These are phyloP conservation scores for Eucalyptus camaldulensis DNA, from an alignment of 345 rosid species.

Conservation along the genomic window DNA sequence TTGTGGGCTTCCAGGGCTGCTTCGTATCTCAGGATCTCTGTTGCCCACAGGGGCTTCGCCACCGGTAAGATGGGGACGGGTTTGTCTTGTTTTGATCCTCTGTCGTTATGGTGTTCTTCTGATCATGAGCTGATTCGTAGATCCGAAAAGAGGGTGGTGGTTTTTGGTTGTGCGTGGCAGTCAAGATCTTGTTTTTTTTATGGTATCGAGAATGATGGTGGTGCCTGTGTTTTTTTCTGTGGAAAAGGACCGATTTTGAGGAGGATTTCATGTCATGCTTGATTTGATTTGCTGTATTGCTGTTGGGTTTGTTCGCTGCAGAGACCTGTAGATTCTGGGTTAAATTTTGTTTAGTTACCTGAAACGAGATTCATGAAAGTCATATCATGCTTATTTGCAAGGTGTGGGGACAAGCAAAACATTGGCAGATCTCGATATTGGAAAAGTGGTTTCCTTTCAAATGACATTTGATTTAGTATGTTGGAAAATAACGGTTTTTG, in stretches of 20 bases:
- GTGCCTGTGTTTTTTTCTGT: background rate
- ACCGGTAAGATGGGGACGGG: slow-evolving; percentile 27
- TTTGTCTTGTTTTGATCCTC: background rate
- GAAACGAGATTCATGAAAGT: background rate
- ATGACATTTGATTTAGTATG: background rate
- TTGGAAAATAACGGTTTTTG: background rate
- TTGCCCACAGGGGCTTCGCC: slow-evolving; percentile 52
- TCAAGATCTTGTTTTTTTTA: background rate
- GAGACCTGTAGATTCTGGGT: background rate
- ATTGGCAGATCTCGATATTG: background rate
- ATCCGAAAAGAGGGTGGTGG: background rate
- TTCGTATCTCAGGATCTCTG: slow-evolving; percentile 77
- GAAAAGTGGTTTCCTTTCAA: background rate
- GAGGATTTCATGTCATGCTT: background rate
- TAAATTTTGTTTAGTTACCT: background rate
- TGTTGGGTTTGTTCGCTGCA: background rate
- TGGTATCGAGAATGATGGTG: background rate
- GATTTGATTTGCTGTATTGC: background rate
- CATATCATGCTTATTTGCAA: background rate
- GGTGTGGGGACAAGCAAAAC: background rate
- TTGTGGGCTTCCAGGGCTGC: slow-evolving; percentile 96
- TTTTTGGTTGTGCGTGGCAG: background rate
- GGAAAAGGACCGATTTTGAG: background rate
- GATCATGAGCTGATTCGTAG: background rate
- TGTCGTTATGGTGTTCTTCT: background rate